Base-by-base conservation (phyloP, 2,329 filamentous ascomycete genomes). In the Trichoderma polysporum region DNA sequence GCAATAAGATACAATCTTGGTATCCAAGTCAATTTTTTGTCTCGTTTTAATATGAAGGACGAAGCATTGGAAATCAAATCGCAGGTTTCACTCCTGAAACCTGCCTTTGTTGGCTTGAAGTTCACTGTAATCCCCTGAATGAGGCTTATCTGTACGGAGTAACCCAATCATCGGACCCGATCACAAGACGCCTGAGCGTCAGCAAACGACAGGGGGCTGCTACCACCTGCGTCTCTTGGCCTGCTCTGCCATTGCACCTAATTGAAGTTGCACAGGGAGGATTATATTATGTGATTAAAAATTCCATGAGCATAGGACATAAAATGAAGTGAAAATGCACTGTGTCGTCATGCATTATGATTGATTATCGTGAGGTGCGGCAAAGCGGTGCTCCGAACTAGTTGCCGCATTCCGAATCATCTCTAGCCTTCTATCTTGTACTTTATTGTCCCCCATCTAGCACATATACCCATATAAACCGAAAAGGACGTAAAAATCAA, bases 121-220 rank as follows among this genome's bases (percentile, higher is more conserved):
- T 25, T 25, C 61, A 33, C 50, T 19, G 45, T 27, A 35, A 17
- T 61, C 37, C 61, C 61, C 61, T 66, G 39, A 50, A 17, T 41
- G 41, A 29, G 53, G 33, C 62, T 37, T 37, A 66, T 65, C 53
- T 58, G 22, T 50, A n/a, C n/a, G n/a, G n/a, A n/a, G n/a, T n/a
- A 49, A 22, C 19, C 52, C 7, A 53, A 58, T 66, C 53, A 66
- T 66, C 41, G 62, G 62, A 66, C 53, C 53, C 52, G 52, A 58
- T 66, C 62, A 66, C 53, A 50, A 66, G 62, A 66, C 53, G 39
- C 22, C 39, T 50, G 53, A 29, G 58, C 62, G 62, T 66, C 62
- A 66, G 62, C 62, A 58, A 52, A 27, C 41, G 19, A 19, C 53
- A 52, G 53, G 62, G 59, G 61, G 52, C 0, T 25, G 10, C 10